Evolutionary conservation across 345 rosid species (phyloP), one percentile per base, ranked within the genome.

Genomic region (Moricandia moricandioides): DNA sequence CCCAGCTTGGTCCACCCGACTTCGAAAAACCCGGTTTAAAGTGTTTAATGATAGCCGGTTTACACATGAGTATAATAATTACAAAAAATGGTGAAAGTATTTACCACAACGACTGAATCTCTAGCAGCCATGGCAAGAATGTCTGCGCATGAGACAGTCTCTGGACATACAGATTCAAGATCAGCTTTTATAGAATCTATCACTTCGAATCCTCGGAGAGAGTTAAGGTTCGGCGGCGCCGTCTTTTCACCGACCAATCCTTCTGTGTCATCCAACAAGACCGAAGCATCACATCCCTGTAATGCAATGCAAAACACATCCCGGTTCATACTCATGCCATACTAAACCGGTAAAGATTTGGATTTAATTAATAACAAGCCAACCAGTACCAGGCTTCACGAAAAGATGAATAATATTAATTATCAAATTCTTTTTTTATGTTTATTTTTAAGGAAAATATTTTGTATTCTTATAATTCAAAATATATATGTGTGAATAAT

Each of bases 1-100:
- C 96, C 97, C 97, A 91, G n/a, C 82, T 76, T 58, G 97, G 97
- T 29, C 96, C 97, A 11, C 96, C 97, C 2, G 96, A 87, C 96
- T 90, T 84, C 74, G 24, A 68, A 11, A 45, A 63, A 10, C 59
- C 56, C 45, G 26, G 17, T 67, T 30, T 1, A 29, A 30, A 21
- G 24, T 21, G 24, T 21, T 21, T 21, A 21, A 21, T 21, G 24
- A 21, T 21, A 21, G 24, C 24, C 52, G 31, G 5, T 47, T 72
- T 1, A 29, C 13, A 16, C 4, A 52, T 8, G 13, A 59, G 10
- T 29, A 58, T 45, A 37, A 29, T 31, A 21, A 21, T 47, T 37
- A 26, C 10, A 17, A 51, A 6, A 64, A 56, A 24, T 21, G 24
- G 4, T 43, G 67, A 77, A 70, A 62, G 14, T 7, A n/a, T 54